These are phyloP conservation scores for Musa itinerans DNA, from an alignment of 176 grass and related monocot species.

Conservation along the genomic window DNA sequence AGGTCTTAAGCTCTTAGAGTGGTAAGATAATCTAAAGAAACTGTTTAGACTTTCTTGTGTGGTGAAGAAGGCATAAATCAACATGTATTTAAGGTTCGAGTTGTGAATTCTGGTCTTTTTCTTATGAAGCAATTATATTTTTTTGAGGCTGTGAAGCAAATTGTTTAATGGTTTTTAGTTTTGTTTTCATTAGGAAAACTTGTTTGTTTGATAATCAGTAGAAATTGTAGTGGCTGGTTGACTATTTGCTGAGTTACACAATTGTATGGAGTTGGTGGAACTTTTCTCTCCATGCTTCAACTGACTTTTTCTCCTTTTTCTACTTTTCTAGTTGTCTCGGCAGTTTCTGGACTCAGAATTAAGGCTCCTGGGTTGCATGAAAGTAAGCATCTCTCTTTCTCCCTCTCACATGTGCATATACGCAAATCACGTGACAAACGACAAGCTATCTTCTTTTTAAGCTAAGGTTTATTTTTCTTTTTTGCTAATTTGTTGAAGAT, in stretches of 20 bases:
- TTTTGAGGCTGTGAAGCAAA: too few species aligned
- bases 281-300: neutral
- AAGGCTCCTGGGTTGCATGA: slow-evolving; percentile 79
- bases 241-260: neutral
- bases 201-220: neutral
- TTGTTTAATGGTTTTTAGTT: too few species aligned
- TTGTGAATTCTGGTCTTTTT: slow-evolving; percentile 4
- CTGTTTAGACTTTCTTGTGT: neutral
- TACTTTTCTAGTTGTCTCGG: slow-evolving; percentile 45
- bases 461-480: neutral
- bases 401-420: neutral
- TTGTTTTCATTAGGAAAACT: neutral
- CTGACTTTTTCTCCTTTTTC: slow-evolving; percentile 22
- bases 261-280: neutral
- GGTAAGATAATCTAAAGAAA: too few species aligned
- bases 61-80: neutral
- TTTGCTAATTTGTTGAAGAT: neutral
- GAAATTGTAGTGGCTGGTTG: neutral
- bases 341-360: slow-evolving; percentile 73
- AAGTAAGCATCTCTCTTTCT: slow-evolving; percentile 41
- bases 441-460: neutral
- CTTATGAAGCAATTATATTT: neutral
- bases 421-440: neutral
- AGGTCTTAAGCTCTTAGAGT: neutral
- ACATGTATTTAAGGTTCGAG: neutral